Percentiles rank a stretch among this genome's conserved stretches.
Evolutionary conservation across 1,284 basidiomycete genomes (phyloP).

Genomic region (Hymenochaete sp.): DNA sequence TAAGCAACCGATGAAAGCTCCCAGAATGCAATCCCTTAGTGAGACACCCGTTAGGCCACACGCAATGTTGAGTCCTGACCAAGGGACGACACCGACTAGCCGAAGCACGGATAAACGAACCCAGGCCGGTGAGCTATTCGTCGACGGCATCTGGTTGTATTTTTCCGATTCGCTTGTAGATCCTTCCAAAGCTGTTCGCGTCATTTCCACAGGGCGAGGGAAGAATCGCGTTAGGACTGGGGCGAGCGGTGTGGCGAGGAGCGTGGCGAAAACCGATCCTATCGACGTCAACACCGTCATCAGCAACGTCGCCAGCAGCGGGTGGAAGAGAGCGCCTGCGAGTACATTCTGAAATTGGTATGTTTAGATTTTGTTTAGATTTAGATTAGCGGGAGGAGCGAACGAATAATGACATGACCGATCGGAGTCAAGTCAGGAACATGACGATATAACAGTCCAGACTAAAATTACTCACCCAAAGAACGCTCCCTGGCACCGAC

Average conservation of each 20-base stretch:
- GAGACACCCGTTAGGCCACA: slow-evolving; percentile 82
- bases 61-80: slow-evolving; percentile 92
- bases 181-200: slow-evolving; percentile 59
- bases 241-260: slow-evolving; percentile 74
- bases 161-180: slow-evolving; percentile 24
- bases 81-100: slow-evolving; percentile 84
- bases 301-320: slow-evolving; percentile 67
- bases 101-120: slow-evolving; percentile 77
- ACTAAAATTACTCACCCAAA: slow-evolving; percentile 54
- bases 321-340: slow-evolving; percentile 79
- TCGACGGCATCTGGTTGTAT: slow-evolving; percentile 19
- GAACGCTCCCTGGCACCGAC: slow-evolving; percentile 85
- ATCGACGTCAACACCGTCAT: slow-evolving; percentile 76
- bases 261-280: slow-evolving; percentile 74
- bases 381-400: not conserved
- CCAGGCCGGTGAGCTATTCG: slow-evolving; percentile 58
- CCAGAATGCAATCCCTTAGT: slow-evolving; percentile 65
- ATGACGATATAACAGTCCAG: too few species aligned
- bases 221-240: slow-evolving; percentile 74
- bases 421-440: slow-evolving; percentile 18
- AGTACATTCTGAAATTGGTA: slow-evolving; percentile 70
- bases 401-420: slow-evolving; percentile 2
- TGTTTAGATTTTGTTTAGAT: too few species aligned
- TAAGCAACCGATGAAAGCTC: slow-evolving; percentile 70
- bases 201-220: slow-evolving; percentile 77